Evolutionary conservation across 352 stramenopile genomes (phyloP).

Genomic region (Globisporangium takayamanum): DNA sequence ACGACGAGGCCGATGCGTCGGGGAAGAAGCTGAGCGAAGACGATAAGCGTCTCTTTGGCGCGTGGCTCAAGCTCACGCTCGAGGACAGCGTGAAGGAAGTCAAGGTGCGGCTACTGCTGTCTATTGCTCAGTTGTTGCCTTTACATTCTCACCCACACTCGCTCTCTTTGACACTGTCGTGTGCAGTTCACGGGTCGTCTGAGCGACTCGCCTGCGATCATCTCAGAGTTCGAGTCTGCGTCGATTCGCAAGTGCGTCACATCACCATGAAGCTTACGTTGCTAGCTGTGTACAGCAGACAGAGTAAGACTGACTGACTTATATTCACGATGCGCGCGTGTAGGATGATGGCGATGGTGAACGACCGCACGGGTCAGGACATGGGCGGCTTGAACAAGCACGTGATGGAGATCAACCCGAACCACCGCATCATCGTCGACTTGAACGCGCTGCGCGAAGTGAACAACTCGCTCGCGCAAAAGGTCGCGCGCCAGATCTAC

Average conservation of each 20-base stretch:
- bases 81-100: conserved; percentile 88
- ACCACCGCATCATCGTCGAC: conserved; percentile 95
- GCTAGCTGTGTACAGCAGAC: neutral
- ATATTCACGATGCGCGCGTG: neutral
- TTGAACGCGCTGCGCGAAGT: conserved; percentile 84
- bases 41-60: conserved; percentile 87
- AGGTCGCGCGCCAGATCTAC: conserved; percentile 92
- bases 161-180: neutral
- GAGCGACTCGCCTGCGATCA: conserved; percentile 96
- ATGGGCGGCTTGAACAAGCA: conserved; percentile 81
- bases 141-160: too few relatives aligned
- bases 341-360: conserved; percentile 98
- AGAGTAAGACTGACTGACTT: neutral
- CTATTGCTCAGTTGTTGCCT: neutral
- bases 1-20: conserved; percentile 40
- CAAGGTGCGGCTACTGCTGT: conserved; percentile 35
- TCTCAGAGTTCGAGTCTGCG: conserved; percentile 97
- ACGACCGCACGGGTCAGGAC: conserved; percentile 64
- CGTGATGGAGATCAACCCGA: conserved; percentile 98
- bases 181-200: conserved; percentile 85
- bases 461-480: conserved; percentile 82
- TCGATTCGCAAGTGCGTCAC: conserved; percentile 89
- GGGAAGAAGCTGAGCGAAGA: conserved; percentile 75
- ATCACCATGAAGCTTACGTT: too few relatives aligned
- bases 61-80: conserved; percentile 91